Conservation (phyloP, 2,329 filamentous ascomycete species). For the Aspergillus fumigatiaffinis region DNA sequence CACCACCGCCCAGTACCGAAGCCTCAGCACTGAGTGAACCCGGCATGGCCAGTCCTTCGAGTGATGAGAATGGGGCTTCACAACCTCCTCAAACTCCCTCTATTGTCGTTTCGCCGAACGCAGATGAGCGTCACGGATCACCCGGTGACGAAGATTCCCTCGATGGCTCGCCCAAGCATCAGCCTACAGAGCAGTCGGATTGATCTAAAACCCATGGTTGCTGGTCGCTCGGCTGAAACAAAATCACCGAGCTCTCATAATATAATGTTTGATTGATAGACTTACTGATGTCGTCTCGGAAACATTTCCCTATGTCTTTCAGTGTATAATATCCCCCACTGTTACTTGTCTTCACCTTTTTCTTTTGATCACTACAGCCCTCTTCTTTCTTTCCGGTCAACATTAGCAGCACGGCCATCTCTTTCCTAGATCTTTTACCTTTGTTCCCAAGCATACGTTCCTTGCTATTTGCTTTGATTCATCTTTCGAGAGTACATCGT, state of each 20-base stretch:
- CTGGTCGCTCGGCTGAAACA: background rate
- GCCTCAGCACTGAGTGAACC: conserved; percentile 18
- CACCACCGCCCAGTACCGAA: conserved; percentile 26
- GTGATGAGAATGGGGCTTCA: conserved; percentile 17
- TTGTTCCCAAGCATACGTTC: background rate
- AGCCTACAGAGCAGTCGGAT: conserved; percentile 23
- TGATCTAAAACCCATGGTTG: conserved; percentile 9
- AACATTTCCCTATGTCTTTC: conserved; percentile 15
- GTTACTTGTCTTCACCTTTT: background rate
- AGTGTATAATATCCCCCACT: conserved; percentile 18
- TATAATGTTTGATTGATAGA: conserved; percentile 33
- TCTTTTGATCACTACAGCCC: background rate
- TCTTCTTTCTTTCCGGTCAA: background rate
- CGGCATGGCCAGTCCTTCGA: conserved; percentile 17
- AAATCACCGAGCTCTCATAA: conserved; percentile 15
- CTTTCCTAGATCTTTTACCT: background rate
- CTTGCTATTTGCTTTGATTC: background rate
- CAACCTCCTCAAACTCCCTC: conserved; percentile 26
- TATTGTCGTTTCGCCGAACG: conserved; percentile 33
- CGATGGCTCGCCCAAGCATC: conserved; percentile 19
- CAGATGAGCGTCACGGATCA: conserved; percentile 20
- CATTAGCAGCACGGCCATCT: background rate
- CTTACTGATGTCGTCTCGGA: conserved; percentile 26
- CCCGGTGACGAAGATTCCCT: conserved; percentile 16
- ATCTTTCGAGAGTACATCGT: conserved; percentile 12